Percentiles rank a stretch among this genome's conserved stretches.
These are phyloP conservation scores for Ogataea pilisensis DNA, from an alignment of 805 yeast species.

Conservation along the genomic window DNA sequence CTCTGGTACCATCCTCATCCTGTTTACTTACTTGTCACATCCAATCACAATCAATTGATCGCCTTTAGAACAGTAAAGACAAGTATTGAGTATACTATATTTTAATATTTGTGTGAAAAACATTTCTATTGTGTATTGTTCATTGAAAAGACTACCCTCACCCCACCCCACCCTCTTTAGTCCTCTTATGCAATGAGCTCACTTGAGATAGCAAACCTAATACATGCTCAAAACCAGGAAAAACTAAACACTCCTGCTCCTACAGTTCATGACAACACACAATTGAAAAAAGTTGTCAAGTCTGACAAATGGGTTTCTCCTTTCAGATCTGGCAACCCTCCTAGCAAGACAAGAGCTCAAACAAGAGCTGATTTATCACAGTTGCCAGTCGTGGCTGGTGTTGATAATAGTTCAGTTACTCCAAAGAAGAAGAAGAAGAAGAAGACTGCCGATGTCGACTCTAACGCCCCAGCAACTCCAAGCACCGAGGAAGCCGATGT, in stretches of 20 bases:
- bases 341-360: constrained; percentile 8
- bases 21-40: too few relatives aligned
- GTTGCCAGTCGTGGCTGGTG: constrained; percentile 1
- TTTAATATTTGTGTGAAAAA: too few relatives aligned
- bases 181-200: constrained; percentile 19
- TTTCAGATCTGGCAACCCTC: constrained; percentile 19
- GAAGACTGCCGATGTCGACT: constrained; percentile 3
- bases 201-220: constrained; percentile 17
- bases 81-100: too few relatives aligned
- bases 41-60: too few relatives aligned
- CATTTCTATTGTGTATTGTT: too few relatives aligned
- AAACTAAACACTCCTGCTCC: constrained; percentile 7
- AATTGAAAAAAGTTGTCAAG: constrained; percentile 19
- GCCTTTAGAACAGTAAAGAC: too few relatives aligned
- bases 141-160: too few relatives aligned
- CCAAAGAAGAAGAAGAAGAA: constrained; percentile 1
- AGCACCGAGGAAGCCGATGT: constrained; percentile 5
- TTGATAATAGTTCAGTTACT: background rate
- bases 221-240: background rate
- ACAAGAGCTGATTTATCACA: constrained; percentile 5
- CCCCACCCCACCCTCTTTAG: too few relatives aligned
- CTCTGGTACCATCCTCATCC: too few relatives aligned
- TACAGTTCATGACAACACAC: constrained; percentile 13
- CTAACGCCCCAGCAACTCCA: constrained; percentile 3
- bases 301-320: constrained; percentile 28